Evolutionary conservation across 148 eudicot species (phyloP).

Genomic region (Cornus florida): DNA sequence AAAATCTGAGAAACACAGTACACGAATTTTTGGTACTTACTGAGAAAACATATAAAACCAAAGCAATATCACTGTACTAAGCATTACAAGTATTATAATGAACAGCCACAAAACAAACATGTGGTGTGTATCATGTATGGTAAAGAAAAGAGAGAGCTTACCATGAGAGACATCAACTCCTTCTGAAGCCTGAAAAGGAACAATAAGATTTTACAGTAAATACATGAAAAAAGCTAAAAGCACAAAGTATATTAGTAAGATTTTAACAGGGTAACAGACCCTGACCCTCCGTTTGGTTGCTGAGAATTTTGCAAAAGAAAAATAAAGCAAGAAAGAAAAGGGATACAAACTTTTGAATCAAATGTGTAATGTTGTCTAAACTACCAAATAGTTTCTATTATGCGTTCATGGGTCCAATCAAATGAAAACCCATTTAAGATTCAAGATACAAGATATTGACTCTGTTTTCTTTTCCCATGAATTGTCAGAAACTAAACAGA

Average conservation of each 20-base stretch:
- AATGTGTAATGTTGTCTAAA: background rate
- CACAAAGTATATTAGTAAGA: background rate
- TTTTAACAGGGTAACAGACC: background rate
- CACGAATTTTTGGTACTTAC: background rate
- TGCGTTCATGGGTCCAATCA: background rate
- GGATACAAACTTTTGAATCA: background rate
- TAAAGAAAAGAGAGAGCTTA: constrained; percentile 7
- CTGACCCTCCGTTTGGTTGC: constrained; percentile 11
- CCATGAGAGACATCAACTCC: constrained; percentile 58
- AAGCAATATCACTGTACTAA: background rate
- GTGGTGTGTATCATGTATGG: background rate
- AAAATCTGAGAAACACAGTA: background rate
- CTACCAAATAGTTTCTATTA: background rate
- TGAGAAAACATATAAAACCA: background rate
- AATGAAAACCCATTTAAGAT: background rate
- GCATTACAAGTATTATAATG: background rate
- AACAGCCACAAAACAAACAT: background rate
- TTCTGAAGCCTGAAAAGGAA: constrained; percentile 44
- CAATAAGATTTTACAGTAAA: constrained; percentile 5
- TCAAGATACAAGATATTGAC: background rate
- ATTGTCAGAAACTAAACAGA: constrained; percentile 1
- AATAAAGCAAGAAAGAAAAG: background rate
- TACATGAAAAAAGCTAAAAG: background rate
- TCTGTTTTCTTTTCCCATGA: background rate
- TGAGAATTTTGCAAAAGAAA: background rate